Conservation (phyloP, 768 basidiomycete species). For the Boletus rubroflammeus region DNA sequence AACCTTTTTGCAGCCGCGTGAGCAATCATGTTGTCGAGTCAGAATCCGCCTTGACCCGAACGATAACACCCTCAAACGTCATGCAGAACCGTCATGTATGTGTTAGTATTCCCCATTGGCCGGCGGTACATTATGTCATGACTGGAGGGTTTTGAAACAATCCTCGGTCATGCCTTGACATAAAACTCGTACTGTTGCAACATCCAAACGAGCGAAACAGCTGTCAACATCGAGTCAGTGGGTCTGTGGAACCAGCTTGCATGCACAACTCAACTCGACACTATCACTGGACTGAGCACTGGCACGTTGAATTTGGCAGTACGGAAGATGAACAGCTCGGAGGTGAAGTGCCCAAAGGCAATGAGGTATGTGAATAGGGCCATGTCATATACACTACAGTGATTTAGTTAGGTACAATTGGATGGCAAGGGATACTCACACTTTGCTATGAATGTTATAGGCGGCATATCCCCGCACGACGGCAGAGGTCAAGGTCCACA, state of each 20-base stretch:
- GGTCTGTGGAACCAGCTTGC: conserved; percentile 26
- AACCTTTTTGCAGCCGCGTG: neutral
- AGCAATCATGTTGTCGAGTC: neutral
- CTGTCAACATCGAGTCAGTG: conserved; percentile 36
- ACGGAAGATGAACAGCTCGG: conserved; percentile 80
- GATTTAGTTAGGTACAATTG: conserved; percentile 7
- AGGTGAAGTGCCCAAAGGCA: conserved; percentile 85
- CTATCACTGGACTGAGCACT: conserved; percentile 71
- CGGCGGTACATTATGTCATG: neutral
- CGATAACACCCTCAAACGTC: neutral
- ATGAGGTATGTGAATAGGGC: conserved; percentile 84
- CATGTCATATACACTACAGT: conserved; percentile 82
- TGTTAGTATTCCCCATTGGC: neutral
- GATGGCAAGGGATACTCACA: conserved; percentile 44
- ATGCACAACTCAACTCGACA: conserved; percentile 62
- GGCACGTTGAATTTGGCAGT: conserved; percentile 61
- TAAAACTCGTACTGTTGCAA: conserved; percentile 78
- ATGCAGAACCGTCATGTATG: neutral
- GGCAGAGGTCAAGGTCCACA: conserved; percentile 88
- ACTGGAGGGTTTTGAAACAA: neutral
- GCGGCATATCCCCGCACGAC: conserved; percentile 84
- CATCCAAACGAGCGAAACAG: conserved; percentile 80
- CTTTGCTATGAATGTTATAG: conserved; percentile 80
- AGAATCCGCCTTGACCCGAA: conserved; percentile 13
- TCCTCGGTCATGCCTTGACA: conserved; percentile 39